Conservation (phyloP, 495 filamentous ascomycete species). For the Tuber magnatum region DNA sequence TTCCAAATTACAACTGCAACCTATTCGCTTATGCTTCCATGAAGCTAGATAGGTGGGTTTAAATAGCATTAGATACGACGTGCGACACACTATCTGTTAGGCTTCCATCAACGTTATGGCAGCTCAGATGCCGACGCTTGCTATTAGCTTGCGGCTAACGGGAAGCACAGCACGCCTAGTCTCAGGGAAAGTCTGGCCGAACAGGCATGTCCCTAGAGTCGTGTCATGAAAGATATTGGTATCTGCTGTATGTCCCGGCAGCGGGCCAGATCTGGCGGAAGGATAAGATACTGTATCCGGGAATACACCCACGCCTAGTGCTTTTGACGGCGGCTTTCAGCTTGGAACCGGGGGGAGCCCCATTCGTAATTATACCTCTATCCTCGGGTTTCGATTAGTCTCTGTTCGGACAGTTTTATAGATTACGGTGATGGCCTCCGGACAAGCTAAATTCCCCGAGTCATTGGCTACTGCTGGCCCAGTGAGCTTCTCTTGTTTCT, state of each 20-base stretch:
- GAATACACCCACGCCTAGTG: background rate
- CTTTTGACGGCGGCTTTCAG: conserved; percentile 21
- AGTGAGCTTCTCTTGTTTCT: background rate
- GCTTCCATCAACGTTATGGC: background rate
- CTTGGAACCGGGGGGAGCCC: conserved; percentile 23
- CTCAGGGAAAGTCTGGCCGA: background rate
- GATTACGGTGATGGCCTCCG: background rate
- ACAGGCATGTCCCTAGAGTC: background rate
- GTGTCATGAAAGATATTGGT: background rate
- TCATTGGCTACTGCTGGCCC: background rate
- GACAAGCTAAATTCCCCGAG: background rate
- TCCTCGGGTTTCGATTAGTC: conserved; percentile 6
- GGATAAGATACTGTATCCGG: background rate
- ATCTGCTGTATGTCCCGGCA: background rate
- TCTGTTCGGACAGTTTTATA: background rate
- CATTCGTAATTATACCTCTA: conserved; percentile 19
- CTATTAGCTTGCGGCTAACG: background rate
- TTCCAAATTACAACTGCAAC: conserved; percentile 15
- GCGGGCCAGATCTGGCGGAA: background rate
- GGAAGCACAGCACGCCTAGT: background rate
- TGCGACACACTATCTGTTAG: conserved; percentile 7
- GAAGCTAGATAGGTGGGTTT: conserved; percentile 14
- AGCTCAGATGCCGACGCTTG: conserved; percentile 8
- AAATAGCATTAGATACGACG: conserved; percentile 23
- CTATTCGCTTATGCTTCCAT: conserved; percentile 23